These are phyloP conservation scores for Acanthamoeba lenticulata DNA, from an alignment of 208 protist species.

Conservation along the genomic window DNA sequence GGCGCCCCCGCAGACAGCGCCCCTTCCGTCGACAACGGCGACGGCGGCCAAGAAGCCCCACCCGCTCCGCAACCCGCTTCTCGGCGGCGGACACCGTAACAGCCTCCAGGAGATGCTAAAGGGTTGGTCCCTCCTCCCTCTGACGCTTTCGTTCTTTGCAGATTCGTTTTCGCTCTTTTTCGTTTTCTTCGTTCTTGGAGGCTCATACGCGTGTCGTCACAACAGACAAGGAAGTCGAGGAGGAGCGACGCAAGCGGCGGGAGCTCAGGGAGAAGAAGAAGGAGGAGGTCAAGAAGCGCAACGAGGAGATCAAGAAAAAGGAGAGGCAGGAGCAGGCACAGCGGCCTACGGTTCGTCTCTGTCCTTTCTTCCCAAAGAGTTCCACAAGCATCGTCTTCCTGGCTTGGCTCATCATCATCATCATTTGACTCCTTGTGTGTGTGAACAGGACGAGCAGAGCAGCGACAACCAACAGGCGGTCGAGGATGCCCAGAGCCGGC, in stretches of 20 bases:
- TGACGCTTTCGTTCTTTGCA: not conserved
- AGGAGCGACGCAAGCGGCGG: not conserved
- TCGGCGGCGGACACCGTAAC: not conserved
- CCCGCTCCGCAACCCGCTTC: not conserved
- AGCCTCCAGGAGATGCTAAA: conserved; percentile 5
- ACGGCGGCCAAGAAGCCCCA: not conserved
- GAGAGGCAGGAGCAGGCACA: not conserved
- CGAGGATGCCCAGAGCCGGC: not conserved
- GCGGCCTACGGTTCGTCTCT: not conserved
- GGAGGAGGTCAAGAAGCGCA: not conserved
- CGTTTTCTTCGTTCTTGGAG: not conserved
- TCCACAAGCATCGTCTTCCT: not conserved
- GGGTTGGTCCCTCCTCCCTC: not conserved
- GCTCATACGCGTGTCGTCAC: not conserved
- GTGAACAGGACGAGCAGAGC: not conserved
- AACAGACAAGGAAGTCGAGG: conserved; percentile 25
- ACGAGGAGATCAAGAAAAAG: not conserved
- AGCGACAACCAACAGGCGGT: not conserved
- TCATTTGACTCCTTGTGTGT: not conserved
- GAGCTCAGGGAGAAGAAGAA: conserved; percentile 32
- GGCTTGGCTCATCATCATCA: not conserved
- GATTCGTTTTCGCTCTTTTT: not conserved
- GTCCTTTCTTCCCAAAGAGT: not conserved
- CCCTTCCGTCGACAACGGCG: not conserved
- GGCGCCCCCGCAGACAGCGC: not conserved